These are phyloP conservation scores for Hygrocybe coccinea DNA, from an alignment of 768 basidiomycete genomes.

Conservation along the genomic window DNA sequence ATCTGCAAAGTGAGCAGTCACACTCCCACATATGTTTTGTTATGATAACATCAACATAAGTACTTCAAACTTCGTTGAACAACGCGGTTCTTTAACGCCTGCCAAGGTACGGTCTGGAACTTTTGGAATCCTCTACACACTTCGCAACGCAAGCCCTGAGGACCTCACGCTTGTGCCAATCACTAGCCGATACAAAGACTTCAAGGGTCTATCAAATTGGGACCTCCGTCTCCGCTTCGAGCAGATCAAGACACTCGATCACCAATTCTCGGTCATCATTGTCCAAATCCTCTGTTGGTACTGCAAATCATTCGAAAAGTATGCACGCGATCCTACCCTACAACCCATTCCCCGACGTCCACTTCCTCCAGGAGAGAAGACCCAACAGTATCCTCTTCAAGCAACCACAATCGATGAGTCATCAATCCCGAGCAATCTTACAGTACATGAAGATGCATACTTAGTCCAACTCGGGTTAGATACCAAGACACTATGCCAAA, in stretches of 20 bases:
- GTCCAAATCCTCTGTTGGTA: slow-evolving; percentile 5
- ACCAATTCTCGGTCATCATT: slow-evolving; percentile 1
- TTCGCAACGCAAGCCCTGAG: slow-evolving; percentile 15
- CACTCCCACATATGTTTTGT: slow-evolving; percentile 1
- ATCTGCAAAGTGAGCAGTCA: too few species aligned
- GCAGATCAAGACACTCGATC: neutral
- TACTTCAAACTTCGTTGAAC: slow-evolving; percentile 29
- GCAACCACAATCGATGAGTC: slow-evolving; percentile 29
- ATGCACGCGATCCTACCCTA: slow-evolving; percentile 5
- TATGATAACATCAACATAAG: slow-evolving; percentile 27
- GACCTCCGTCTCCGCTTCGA: slow-evolving; percentile 12
- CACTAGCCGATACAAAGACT: slow-evolving; percentile 3
- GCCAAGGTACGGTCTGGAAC: too few species aligned
- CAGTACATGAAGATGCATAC: slow-evolving; percentile 25
- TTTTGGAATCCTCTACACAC: too few species aligned
- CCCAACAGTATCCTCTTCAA: slow-evolving; percentile 20
- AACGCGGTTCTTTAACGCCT: slow-evolving; percentile 7
- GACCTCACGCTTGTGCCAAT: slow-evolving; percentile 22
- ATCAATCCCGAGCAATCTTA: slow-evolving; percentile 23
- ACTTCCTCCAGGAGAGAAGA: slow-evolving; percentile 19
- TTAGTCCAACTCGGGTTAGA: slow-evolving; percentile 16
- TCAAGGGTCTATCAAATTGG: slow-evolving; percentile 4
- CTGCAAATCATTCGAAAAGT: neutral
- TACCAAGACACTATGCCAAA: slow-evolving; percentile 5
- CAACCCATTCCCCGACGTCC: slow-evolving; percentile 14